Percentiles rank a stretch among this genome's conserved stretches.
Conservation (phyloP, 495 filamentous ascomycete species). For the Articulospora tetracladia region DNA sequence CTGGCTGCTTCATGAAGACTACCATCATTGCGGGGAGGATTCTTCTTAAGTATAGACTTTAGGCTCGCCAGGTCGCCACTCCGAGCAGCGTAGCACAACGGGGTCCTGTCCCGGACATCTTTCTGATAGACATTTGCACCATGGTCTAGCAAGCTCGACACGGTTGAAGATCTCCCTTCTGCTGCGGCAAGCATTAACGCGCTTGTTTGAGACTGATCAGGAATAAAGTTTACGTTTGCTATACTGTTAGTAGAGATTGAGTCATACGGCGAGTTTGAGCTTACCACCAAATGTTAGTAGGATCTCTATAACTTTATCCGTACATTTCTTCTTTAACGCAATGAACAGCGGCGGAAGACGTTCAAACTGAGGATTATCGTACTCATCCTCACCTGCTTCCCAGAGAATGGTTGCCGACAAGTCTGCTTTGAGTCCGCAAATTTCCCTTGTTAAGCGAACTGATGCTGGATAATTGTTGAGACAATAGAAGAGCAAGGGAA, state of each 20-base stretch:
- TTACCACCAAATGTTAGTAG: background rate
- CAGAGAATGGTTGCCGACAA: background rate
- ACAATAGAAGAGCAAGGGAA: conserved; percentile 3
- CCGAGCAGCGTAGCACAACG: conserved; percentile 2
- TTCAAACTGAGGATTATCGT: background rate
- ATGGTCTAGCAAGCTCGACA: background rate
- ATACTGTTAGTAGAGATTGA: background rate
- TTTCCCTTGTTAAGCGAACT: background rate
- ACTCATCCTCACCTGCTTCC: background rate
- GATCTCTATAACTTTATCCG: background rate
- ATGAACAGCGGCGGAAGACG: background rate
- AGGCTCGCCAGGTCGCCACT: background rate
- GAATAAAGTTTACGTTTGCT: background rate
- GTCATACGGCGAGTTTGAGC: background rate
- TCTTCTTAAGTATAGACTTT: conserved; percentile 3
- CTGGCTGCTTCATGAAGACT: conserved; percentile 12
- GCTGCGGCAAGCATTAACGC: background rate
- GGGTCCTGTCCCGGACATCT: background rate
- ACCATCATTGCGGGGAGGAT: conserved; percentile 1
- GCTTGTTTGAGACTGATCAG: background rate
- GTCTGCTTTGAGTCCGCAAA: background rate
- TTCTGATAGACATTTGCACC: background rate
- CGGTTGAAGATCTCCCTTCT: background rate
- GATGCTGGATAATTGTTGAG: background rate
- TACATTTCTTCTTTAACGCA: background rate